Percentiles rank a stretch among this genome's conserved stretches.
These are phyloP conservation scores for Rhodotorula mucilaginosa DNA, from an alignment of 1,284 basidiomycete species.

Conservation along the genomic window DNA sequence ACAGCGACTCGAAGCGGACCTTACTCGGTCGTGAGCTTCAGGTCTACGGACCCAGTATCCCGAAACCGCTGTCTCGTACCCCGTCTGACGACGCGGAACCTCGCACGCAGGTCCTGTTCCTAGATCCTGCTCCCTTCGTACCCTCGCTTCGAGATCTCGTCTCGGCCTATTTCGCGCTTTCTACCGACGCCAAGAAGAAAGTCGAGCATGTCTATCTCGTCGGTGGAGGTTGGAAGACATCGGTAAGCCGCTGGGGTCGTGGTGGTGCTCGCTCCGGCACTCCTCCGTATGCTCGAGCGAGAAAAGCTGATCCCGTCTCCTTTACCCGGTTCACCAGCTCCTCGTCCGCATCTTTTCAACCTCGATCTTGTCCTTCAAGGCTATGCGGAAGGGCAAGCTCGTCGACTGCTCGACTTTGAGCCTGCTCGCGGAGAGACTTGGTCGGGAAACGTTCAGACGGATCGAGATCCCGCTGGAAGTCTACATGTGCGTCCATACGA, in stretches of 20 bases:
- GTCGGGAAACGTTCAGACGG: conserved; percentile 19
- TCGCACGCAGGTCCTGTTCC: conserved; percentile 23
- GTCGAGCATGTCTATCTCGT: conserved; percentile 26
- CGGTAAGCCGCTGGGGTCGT: neutral
- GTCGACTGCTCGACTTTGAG: conserved; percentile 9
- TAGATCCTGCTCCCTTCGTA: conserved; percentile 22
- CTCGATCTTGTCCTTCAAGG: conserved; percentile 24
- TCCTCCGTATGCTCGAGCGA: no score
- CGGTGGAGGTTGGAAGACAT: conserved; percentile 33
- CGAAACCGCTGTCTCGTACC: no score
- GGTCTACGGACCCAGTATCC: no score
- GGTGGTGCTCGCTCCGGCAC: no score
- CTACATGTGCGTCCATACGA: conserved; percentile 12
- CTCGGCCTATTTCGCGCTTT: conserved; percentile 15
- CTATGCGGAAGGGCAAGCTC: conserved; percentile 17
- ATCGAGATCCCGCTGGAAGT: conserved; percentile 38
- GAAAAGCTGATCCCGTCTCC: no score
- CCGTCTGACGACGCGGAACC: neutral
- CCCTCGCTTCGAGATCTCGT: conserved; percentile 21
- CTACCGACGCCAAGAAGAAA: conserved; percentile 21
- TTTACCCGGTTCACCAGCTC: conserved; percentile 7
- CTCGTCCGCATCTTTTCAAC: conserved; percentile 28
- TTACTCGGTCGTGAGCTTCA: conserved; percentile 18
- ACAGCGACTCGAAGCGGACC: conserved; percentile 2
- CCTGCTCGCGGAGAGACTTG: conserved; percentile 9